These are phyloP conservation scores for Didymella lethalis DNA, from an alignment of 2,329 filamentous ascomycete genomes.

Conservation along the genomic window DNA sequence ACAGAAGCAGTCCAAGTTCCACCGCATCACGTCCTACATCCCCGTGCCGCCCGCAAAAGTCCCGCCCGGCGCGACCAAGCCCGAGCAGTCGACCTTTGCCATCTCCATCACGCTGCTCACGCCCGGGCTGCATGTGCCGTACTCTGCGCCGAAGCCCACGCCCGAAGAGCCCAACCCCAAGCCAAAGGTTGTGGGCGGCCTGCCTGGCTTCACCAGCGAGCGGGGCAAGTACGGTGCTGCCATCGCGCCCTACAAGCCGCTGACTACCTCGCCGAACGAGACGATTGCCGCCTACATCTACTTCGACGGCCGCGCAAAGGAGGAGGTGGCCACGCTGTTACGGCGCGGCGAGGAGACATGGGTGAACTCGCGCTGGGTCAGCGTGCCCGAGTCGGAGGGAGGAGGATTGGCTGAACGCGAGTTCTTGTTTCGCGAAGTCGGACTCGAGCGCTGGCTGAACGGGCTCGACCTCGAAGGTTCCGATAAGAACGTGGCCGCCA, in stretches of 20 bases:
- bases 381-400: conserved; percentile 87
- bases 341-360: conserved; percentile 96
- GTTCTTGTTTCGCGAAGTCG: conserved; percentile 96
- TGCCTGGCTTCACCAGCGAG: conserved; percentile 63
- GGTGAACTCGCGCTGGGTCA: conserved; percentile 99
- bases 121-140: conserved; percentile 85
- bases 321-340: conserved; percentile 94
- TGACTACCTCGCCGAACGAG: conserved; percentile 93
- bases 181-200: conserved; percentile 79
- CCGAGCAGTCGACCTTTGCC: conserved; percentile 94
- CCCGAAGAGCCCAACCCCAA: conserved; percentile 79
- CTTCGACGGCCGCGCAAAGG: conserved; percentile 93
- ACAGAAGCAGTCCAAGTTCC: conserved; percentile 89
- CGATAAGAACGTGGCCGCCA: conserved; percentile 76
- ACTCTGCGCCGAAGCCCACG: conserved; percentile 85
- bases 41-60: conserved; percentile 90
- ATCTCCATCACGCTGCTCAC: conserved; percentile 97
- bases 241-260: conserved; percentile 85
- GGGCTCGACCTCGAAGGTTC: conserved; percentile 94
- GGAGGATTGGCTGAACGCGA: conserved; percentile 95
- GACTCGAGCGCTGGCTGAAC: conserved; percentile 94
- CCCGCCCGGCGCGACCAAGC: conserved; percentile 70
- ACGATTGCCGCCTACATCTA: conserved; percentile 99
- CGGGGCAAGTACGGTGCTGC: conserved; percentile 63
- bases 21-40: conserved; percentile 96